phyloP scores from a whole-genome alignment of 345 rosid genomes.

The Euphorbia pulcherrima region DNA sequence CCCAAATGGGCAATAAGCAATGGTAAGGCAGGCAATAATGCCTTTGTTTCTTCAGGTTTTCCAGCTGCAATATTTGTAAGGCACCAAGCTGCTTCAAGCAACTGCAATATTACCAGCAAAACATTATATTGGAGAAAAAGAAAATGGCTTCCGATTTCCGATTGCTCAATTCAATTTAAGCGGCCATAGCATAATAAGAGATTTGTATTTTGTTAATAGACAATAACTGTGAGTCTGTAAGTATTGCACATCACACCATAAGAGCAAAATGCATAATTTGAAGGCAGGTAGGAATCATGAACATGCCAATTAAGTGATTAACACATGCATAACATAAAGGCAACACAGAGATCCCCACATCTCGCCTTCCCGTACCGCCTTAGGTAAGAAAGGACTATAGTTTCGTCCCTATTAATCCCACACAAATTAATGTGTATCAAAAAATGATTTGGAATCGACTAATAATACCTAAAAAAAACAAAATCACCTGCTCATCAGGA shows the following conservation, averaged over 20 bases:
- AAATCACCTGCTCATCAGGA: conserved; percentile 79
- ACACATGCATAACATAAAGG: neutral
- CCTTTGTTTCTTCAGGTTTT: conserved; percentile 85
- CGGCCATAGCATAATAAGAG: neutral
- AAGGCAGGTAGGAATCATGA: neutral
- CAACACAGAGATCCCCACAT: neutral
- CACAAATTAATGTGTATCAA: neutral
- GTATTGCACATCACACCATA: neutral
- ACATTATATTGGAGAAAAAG: neutral
- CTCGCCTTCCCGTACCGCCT: neutral
- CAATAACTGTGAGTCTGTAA: neutral
- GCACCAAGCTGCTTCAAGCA: conserved; percentile 98
- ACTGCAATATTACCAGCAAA: conserved; percentile 45
- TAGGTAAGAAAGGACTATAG: neutral
- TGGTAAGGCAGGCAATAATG: conserved; percentile 77
- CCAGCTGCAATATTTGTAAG: conserved; percentile 98
- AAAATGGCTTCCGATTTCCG: neutral
- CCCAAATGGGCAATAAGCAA: conserved; percentile 93
- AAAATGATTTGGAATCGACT: neutral
- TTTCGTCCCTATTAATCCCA: neutral
- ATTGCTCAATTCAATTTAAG: neutral
- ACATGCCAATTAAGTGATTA: conserved; percentile 6
- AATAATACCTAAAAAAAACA: conserved; percentile 6
- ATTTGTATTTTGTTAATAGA: neutral
- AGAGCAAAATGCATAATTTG: neutral